Evolutionary conservation across 2,329 filamentous ascomycete species (phyloP).

Genomic region (Xylaria sp.): DNA sequence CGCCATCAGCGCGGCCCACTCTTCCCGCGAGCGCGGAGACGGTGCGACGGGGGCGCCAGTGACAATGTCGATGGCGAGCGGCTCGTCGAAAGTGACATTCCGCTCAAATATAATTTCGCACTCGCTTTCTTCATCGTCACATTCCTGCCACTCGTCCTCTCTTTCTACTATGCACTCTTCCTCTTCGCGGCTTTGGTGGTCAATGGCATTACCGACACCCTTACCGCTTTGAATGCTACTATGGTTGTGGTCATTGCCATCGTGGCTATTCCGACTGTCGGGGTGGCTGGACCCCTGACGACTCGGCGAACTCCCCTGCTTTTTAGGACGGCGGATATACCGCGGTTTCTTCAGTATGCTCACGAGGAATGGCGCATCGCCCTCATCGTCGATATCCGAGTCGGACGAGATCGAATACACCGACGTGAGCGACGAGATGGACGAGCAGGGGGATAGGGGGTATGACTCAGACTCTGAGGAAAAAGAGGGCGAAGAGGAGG

Average conservation of each 20-base stretch:
- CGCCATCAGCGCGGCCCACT: conserved; percentile 17
- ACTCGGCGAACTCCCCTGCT: not conserved
- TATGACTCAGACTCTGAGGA: conserved; percentile 12
- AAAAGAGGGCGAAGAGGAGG: not conserved
- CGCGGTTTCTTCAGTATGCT: conserved; percentile 21
- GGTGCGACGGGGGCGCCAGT: conserved; percentile 5
- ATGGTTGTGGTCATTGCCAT: too few species aligned
- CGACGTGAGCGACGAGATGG: conserved; percentile 14
- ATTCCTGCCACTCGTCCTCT: not conserved
- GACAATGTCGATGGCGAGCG: conserved; percentile 24
- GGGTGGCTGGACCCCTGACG: not conserved
- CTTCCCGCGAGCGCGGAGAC: conserved; percentile 9
- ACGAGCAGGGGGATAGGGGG: conserved; percentile 13
- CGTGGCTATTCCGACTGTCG: too few species aligned
- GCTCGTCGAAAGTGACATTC: conserved; percentile 21
- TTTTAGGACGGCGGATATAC: not conserved
- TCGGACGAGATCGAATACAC: conserved; percentile 5
- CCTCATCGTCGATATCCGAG: not conserved
- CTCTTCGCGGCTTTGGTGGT: too few species aligned
- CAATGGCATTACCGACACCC: too few species aligned
- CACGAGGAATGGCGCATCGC: not conserved
- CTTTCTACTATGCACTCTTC: not conserved
- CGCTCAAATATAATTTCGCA: conserved; percentile 23
- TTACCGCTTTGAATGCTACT: not conserved
- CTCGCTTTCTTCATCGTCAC: conserved; percentile 16